phyloP scores from a whole-genome alignment of 129 eudicot species.

The Arctium minus region DNA sequence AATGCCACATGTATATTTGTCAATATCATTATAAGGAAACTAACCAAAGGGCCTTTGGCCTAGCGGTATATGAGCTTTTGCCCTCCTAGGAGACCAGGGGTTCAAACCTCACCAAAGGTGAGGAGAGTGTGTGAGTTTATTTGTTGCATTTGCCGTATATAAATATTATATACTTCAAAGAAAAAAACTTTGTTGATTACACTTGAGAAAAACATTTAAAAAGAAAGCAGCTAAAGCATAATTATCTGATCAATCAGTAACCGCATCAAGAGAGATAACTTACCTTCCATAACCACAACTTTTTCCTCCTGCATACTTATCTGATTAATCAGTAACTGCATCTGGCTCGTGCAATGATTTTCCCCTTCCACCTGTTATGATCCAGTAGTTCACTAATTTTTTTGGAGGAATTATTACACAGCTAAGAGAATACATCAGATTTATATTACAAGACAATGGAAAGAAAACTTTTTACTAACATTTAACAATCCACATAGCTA shows the following conservation, averaged over 20 bases:
- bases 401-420: background rate
- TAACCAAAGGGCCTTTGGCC: background rate
- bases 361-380: conserved; percentile 79
- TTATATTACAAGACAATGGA: background rate
- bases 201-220: background rate
- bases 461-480: background rate
- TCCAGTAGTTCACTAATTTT: conserved; percentile 3
- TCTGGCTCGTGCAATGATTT: conserved; percentile 76
- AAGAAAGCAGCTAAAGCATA: background rate
- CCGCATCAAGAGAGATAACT: conserved; percentile 1
- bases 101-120: too few species aligned
- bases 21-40: background rate
- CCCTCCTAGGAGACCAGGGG: too few species aligned
- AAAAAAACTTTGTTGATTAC: background rate
- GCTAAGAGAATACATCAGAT: background rate
- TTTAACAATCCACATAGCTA: background rate
- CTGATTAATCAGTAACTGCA: conserved; percentile 67
- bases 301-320: conserved; percentile 74
- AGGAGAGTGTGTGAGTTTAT: too few species aligned
- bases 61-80: too few species aligned
- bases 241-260: background rate
- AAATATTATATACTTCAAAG: too few species aligned
- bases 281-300: conserved; percentile 72
- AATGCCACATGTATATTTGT: background rate
- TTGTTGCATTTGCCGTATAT: too few species aligned